Conservation (phyloP, 2,329 filamentous ascomycete genomes). For the Trichoderma gracile region DNA sequence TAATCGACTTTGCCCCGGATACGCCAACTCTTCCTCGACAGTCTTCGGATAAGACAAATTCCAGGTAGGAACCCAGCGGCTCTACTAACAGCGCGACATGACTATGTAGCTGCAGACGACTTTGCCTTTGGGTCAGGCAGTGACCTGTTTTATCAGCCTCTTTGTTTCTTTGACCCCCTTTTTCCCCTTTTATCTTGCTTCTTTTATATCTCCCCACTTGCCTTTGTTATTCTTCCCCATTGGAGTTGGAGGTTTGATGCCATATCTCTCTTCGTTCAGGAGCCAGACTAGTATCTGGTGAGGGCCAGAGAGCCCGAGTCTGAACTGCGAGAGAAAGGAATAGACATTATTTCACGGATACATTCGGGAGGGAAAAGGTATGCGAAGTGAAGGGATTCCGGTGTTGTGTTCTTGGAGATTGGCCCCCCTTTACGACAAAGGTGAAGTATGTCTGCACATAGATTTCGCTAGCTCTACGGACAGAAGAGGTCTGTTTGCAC, state of each 20-base stretch:
- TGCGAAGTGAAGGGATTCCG: not conserved
- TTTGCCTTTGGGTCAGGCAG: not conserved
- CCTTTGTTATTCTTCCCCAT: not conserved
- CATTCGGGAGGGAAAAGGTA: not conserved
- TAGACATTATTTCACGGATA: not conserved
- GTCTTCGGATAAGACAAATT: not conserved
- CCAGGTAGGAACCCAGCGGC: conserved; percentile 7
- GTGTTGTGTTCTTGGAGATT: conserved; percentile 13
- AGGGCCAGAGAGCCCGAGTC: not conserved
- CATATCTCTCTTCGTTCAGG: conserved; percentile 1
- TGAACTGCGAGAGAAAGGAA: conserved; percentile 1
- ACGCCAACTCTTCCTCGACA: not conserved
- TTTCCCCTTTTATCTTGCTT: not conserved
- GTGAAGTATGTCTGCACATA: conserved; percentile 27
- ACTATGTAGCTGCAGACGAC: conserved; percentile 16
- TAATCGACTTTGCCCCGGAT: not conserved
- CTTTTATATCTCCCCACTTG: not conserved
- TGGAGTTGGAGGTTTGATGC: not conserved
- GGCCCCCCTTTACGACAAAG: conserved; percentile 3
- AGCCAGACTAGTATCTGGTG: conserved; percentile 10
- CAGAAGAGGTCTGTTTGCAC: conserved; percentile 1
- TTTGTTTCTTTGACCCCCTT: not conserved
- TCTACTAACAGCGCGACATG: conserved; percentile 11
- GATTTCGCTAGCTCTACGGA: conserved; percentile 9
- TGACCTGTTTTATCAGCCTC: not conserved